phyloP scores from a whole-genome alignment of 345 rosid genomes.

The Mallotus nudiflorus region DNA sequence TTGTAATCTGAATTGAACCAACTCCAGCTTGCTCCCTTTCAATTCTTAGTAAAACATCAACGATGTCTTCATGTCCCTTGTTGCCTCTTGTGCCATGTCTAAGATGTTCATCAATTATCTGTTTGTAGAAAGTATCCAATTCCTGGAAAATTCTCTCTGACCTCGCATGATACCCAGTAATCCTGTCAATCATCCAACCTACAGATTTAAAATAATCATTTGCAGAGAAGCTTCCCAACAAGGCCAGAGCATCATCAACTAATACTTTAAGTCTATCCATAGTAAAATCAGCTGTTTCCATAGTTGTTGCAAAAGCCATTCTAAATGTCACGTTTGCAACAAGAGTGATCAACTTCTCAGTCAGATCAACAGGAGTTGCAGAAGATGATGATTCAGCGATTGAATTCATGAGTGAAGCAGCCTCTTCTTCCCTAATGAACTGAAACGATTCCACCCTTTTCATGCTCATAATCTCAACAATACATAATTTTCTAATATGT shows the following conservation, averaged over 20 bases:
- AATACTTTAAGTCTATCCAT: conserved; percentile 25
- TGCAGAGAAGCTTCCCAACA: conserved; percentile 33
- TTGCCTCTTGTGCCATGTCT: conserved; percentile 27
- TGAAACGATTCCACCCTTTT: conserved; percentile 19
- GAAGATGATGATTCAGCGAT: conserved; percentile 3
- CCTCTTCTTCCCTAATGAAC: conserved; percentile 19
- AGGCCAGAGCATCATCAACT: conserved; percentile 21
- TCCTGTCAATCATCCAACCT: conserved; percentile 40
- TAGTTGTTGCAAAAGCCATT: conserved; percentile 8
- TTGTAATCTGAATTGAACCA: conserved; percentile 8
- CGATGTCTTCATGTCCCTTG: conserved; percentile 16
- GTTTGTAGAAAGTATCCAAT: conserved; percentile 37
- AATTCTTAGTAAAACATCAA: conserved; percentile 28
- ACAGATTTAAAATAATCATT: conserved; percentile 35
- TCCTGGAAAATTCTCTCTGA: conserved; percentile 34
- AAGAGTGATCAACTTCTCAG: neutral
- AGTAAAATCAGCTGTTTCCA: conserved; percentile 16
- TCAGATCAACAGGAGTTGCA: conserved; percentile 3
- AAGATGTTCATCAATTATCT: conserved; percentile 39
- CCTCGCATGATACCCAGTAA: conserved; percentile 32
- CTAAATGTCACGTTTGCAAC: neutral
- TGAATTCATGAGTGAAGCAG: neutral
- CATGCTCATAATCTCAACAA: conserved; percentile 4
- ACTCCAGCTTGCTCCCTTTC: conserved; percentile 9
- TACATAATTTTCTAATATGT: neutral